Conservation (phyloP, 805 yeast genomes). For the Yarrowia osloensis region DNA sequence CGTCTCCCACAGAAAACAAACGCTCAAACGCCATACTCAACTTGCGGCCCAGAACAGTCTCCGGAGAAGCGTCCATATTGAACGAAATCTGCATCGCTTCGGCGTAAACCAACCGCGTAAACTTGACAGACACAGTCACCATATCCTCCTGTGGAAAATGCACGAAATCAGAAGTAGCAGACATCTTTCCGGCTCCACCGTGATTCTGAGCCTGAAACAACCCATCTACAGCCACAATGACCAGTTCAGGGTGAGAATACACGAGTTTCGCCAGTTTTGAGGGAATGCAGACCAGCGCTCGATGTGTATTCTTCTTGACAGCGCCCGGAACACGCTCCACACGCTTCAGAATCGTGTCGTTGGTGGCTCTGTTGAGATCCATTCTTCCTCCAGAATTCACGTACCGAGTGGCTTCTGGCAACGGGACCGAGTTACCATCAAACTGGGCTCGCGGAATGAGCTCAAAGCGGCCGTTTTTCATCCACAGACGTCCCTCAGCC, state of each 20-base stretch:
- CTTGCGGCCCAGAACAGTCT: not conserved
- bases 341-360: constrained; percentile 9
- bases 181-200: not conserved
- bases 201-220: constrained; percentile 14
- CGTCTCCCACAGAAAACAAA: constrained; percentile 17
- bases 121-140: constrained; percentile 31
- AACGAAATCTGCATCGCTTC: not conserved
- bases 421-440: not conserved
- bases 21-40: constrained; percentile 1
- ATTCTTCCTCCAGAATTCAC: not conserved
- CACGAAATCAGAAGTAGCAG: not conserved
- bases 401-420: not conserved
- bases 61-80: not conserved
- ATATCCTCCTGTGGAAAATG: constrained; percentile 2
- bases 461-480: constrained; percentile 47
- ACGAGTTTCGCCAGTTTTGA: not conserved
- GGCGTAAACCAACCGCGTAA: constrained; percentile 14
- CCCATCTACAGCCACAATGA: not conserved
- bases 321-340: not conserved
- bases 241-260: constrained; percentile 6
- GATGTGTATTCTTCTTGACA: not conserved
- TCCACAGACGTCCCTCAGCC: constrained; percentile 52
- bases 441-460: constrained; percentile 44
- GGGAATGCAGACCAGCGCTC: not conserved
- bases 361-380: not conserved